Evolutionary conservation across 768 basidiomycete genomes (phyloP).

Genomic region (Amanita molliuscula): DNA sequence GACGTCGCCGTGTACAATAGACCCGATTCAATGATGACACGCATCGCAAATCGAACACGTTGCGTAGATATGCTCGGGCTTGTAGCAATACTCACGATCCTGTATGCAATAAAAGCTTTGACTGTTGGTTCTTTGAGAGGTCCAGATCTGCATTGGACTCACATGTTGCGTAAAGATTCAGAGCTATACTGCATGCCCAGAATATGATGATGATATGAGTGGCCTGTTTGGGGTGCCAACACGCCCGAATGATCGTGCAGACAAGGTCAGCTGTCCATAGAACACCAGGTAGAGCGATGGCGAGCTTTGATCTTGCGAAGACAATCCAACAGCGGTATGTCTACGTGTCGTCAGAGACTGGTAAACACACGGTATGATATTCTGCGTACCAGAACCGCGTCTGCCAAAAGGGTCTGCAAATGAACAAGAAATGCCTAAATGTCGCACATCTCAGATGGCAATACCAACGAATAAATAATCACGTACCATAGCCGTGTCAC

Average conservation of each 20-base stretch:
- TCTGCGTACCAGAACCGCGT: constrained; percentile 9
- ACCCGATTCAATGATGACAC: constrained; percentile 5
- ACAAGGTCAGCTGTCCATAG: constrained; percentile 10
- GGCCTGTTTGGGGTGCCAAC: background rate
- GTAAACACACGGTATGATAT: background rate
- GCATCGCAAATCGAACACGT: constrained; percentile 1
- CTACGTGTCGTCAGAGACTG: constrained; percentile 1
- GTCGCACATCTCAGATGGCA: background rate
- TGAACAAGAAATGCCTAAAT: constrained; percentile 3
- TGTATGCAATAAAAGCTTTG: background rate
- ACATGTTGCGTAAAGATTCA: constrained; percentile 14
- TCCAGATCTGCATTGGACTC: background rate
- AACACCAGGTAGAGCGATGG: constrained; percentile 7
- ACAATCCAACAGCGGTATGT: constrained; percentile 14
- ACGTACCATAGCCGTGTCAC: constrained; percentile 10
- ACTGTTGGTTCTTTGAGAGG: background rate
- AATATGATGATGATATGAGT: constrained; percentile 3
- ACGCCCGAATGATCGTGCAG: constrained; percentile 4
- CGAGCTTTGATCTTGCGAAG: constrained; percentile 7
- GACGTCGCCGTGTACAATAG: background rate
- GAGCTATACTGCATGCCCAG: constrained; percentile 11
- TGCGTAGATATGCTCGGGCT: background rate
- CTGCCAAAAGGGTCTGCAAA: constrained; percentile 9
- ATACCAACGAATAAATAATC: background rate
- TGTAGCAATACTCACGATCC: background rate